Base-by-base conservation (phyloP, 202 grass and related monocot species). In the Carex sylvatica region DNA sequence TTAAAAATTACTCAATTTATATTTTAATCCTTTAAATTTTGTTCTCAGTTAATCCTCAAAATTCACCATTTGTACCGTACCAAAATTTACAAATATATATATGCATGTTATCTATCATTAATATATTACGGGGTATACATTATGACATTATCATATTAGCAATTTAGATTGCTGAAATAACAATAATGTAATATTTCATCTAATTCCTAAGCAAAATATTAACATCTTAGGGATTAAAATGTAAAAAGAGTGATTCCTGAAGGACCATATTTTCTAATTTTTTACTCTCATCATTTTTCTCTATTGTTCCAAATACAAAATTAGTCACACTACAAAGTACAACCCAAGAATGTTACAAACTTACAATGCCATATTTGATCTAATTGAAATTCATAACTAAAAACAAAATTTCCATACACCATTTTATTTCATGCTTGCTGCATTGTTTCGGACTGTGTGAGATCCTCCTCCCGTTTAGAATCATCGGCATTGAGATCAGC, bases 401-500 rank as follows among this genome's bases (percentile, higher is more conserved):
- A 51, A 31, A 35, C 72, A 56, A 76, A 76, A 31, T 35, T 76
- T 76, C 5, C 72, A 76, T 56, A 58, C 72, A 76, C 56, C 7
- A 55, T 15, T 18, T 16, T 18, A 33, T 76, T n/a, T 67, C 9
- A 82, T 31, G 61, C 28, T 82, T 68, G 22, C 26, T 54, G 42
- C 23, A 18, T 31, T 22, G 42, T 53, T 52, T 82, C 62, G 1
- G 18, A 19, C 47, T 54, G 13, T 52, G 23, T 2, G 26, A 66
- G 53, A 24, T 82, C 79, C 24, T 82, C 10, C 10, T 61, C 15
- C 62, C 6, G 38, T 40, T 40, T 47, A 46, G 78, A 65, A 15
- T 80, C 35, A 46, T 46, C 15, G 28, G 19, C 61, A 80, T 47
- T 10, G 36, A 47, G 13, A 65, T 80, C 44, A 33, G 23, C 47